A percentile compares a stretch with the other conserved stretches of the same genome.
Evolutionary conservation across 2,329 filamentous ascomycete genomes (phyloP).

Genomic region (Microsporum canis): DNA sequence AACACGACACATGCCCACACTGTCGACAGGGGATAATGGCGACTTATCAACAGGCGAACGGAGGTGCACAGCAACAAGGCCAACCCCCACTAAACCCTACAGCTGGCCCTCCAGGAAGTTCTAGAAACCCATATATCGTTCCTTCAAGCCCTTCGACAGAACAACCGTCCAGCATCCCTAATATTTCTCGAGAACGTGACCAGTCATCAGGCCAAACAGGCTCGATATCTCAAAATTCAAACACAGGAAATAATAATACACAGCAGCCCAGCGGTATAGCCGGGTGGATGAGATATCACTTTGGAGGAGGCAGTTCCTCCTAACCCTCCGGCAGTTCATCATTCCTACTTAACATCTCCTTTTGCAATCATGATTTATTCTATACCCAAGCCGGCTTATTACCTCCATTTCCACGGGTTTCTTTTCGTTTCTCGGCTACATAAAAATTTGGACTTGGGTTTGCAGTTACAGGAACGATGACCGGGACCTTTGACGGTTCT

Average conservation of each 20-base stretch:
- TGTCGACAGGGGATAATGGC: constrained; percentile 32
- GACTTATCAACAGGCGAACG: not conserved
- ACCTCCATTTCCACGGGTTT: not conserved
- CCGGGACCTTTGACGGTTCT: not conserved
- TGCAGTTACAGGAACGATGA: not conserved
- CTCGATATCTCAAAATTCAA: not conserved
- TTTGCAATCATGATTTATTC: not conserved
- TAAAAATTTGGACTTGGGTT: not conserved
- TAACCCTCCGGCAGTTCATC: not conserved
- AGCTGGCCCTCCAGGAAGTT: not conserved
- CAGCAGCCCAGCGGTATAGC: constrained; percentile 4
- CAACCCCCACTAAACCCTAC: not conserved
- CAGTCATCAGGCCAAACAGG: not conserved
- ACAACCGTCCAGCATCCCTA: not conserved
- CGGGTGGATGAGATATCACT: constrained; percentile 15
- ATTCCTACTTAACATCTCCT: not conserved
- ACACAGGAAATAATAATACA: not conserved
- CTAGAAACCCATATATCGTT: constrained; percentile 2
- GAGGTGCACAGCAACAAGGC: not conserved
- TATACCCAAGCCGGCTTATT: not conserved
- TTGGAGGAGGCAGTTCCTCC: constrained; percentile 7
- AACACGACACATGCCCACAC: constrained; percentile 82
- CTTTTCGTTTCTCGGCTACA: not conserved
- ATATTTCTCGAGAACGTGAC: not conserved
- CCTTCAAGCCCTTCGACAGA: not conserved